Percentiles rank a stretch among this genome's conserved stretches.
phyloP scores from a whole-genome alignment of 257 asterid genomes.

The Paulownia fortunei region DNA sequence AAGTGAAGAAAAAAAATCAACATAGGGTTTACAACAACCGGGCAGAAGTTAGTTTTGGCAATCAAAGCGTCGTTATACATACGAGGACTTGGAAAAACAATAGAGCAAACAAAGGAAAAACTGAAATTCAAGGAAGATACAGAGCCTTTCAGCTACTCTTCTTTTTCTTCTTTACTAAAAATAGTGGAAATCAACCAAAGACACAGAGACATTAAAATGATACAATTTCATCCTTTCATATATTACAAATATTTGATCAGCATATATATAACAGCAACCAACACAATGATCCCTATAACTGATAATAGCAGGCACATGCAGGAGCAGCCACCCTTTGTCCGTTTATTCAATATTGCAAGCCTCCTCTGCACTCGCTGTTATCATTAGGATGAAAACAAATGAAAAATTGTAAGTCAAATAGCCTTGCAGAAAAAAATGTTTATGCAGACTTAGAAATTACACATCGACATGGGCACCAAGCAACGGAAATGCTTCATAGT shows the following conservation, averaged over 20 bases:
- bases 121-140: slow-evolving; percentile 11
- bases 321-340: slow-evolving; percentile 92
- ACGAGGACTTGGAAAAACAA: neutral
- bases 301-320: slow-evolving; percentile 74
- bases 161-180: neutral
- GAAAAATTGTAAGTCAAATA: neutral
- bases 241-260: slow-evolving; percentile 77
- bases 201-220: neutral
- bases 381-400: slow-evolving; percentile 1
- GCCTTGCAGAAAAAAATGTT: neutral
- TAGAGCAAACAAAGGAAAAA: neutral
- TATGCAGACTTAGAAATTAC: neutral
- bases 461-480: neutral
- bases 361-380: slow-evolving; percentile 75
- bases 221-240: slow-evolving; percentile 18
- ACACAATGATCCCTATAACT: slow-evolving; percentile 68
- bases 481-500: neutral
- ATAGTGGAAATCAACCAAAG: neutral
- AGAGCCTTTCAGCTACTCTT: neutral
- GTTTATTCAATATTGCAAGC: slow-evolving; percentile 79
- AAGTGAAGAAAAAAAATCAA: neutral
- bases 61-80: slow-evolving; percentile 8
- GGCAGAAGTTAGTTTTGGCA: neutral
- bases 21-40: neutral
- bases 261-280: slow-evolving; percentile 65